A percentile compares a stretch with the other conserved stretches of the same genome.
Conservation (phyloP, 2,329 filamentous ascomycete genomes). For the Penicillium sp. region DNA sequence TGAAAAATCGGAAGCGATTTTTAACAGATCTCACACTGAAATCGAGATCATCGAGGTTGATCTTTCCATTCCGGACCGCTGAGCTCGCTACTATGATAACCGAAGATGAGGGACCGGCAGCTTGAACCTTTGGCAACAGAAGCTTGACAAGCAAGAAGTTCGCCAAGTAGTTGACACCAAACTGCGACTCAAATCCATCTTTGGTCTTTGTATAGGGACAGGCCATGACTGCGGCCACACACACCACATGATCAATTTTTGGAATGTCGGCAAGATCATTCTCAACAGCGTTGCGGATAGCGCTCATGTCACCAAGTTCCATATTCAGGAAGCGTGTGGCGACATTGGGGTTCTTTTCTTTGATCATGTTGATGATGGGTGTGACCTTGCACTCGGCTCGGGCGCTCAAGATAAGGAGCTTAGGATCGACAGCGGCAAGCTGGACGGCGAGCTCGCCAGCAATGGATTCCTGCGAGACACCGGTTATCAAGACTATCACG, state of each 20-base stretch:
- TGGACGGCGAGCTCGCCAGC: conserved; percentile 24
- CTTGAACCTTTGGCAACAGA: conserved; percentile 44
- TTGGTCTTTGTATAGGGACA: conserved; percentile 19
- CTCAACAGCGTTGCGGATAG: conserved; percentile 10
- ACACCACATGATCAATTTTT: conserved; percentile 20
- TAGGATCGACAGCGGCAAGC: conserved; percentile 19
- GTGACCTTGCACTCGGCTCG: conserved; percentile 18
- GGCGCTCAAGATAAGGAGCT: conserved; percentile 21
- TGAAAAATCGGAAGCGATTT: neutral
- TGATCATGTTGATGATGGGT: conserved; percentile 17
- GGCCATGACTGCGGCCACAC: conserved; percentile 21
- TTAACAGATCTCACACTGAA: conserved; percentile 25
- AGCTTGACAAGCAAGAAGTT: conserved; percentile 51
- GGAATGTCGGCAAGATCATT: conserved; percentile 13
- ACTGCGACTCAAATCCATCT: conserved; percentile 38
- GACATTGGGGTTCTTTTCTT: conserved; percentile 15
- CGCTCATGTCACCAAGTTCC: conserved; percentile 15
- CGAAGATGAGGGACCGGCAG: conserved; percentile 41
- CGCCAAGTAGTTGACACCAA: conserved; percentile 51
- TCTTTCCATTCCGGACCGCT: conserved; percentile 29
- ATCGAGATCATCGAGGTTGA: conserved; percentile 46
- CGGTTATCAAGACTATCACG: conserved; percentile 24
- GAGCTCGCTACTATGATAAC: conserved; percentile 30
- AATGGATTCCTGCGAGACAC: conserved; percentile 22
- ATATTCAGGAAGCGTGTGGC: conserved; percentile 20